Base-by-base conservation (phyloP, 139 green algal species). In the Picochlorum sp. region DNA sequence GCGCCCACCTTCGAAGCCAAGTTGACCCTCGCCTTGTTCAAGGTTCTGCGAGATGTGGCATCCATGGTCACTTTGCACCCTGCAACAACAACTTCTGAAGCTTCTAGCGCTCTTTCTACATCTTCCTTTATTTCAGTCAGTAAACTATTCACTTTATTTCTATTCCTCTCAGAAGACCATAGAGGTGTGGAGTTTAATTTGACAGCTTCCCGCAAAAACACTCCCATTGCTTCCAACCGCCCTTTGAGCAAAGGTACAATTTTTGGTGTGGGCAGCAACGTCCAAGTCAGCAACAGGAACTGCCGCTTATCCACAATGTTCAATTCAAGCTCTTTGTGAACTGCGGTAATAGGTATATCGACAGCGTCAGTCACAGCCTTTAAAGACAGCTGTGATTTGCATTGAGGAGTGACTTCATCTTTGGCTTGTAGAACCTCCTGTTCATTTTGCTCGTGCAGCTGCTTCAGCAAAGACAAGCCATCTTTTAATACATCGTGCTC, bases 201-300 rank as follows among this genome's bases (percentile, higher is more conserved):
- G 18, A 21, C 1, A 26, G 47, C 16, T 24, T 54, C 47, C n/a
- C 47, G 11, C 18, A 54, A 21, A 21, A 26, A 54, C 7, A 26
- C n/a, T 20, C 47, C n/a, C 6, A 54, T 26, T 6, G n/a, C 47
- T 20, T 18, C 7, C 9, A 66, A 15, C 24, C 26, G 7, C 3
- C 0, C 7, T 56, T 58, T 56, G 32, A 61, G 6, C 24, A 72
- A 20, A 10, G 23, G 38, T 45, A 72, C 20, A 26, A 66, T 56
- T 14, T 44, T 24, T 4, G 66, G 66, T 13, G 56, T 62, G 0
- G 66, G 66, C 38, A 72, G 56, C 24, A 72, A 16, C n/a, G 37
- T 61, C 66, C 66, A 72, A 15, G 66, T 72, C 3, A 69, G 63
- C 6, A 54, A 26, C 2, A 63, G 51, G 18, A 72, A 18, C 37